Base-by-base conservation (phyloP, 306 rosid species). In the Dalbergia cultrata region DNA sequence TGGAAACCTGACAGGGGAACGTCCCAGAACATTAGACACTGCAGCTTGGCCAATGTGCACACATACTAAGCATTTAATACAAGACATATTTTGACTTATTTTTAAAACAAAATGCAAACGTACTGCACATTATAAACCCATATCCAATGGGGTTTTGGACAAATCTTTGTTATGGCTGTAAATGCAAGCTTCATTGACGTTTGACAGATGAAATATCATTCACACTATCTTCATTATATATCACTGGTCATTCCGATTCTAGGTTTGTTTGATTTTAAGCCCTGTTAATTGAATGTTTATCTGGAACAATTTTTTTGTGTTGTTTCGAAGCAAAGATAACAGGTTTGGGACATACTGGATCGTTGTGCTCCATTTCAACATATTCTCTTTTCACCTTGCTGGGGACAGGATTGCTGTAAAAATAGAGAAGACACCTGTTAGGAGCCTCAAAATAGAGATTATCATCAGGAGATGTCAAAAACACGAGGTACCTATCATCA, bases 341-440 rank as follows among this genome's bases (percentile, higher is more conserved):
- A 80, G 83, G 77, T n/a, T 44, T 12, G 33, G 72, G 68, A 83
- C 87, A 65, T 83, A 86, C 89, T 4, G 61, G 9, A 45, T 86
- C 83, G 31, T 73, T 86, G 49, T 50, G 78, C 76, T 67, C 82
- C 0, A 60, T 80, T 83, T 86, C 85, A 21, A 78, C 67, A 22
- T 52, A 47, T 80, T 86, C 89, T 76, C 85, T 80, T 80, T 86
- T 83, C 69, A 86, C 83, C 68, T 62, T 77, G 39, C 81, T 66
- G 8, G 78, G 70, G 44, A 86, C 74, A 75, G 78, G 77, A 44
- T 76, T 79, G 67, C 85, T 86, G 83, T 31, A 47, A 80, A 59
- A 39, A 39, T 14, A 78, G 70, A 45, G 45, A 41, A 81, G 50
- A 61, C 34, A 80, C 16, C 39, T 16, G 69, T 79, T 57, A 82